Evolutionary conservation across 495 filamentous ascomycete species (phyloP).

Genomic region (Bathelium albidoporum): DNA sequence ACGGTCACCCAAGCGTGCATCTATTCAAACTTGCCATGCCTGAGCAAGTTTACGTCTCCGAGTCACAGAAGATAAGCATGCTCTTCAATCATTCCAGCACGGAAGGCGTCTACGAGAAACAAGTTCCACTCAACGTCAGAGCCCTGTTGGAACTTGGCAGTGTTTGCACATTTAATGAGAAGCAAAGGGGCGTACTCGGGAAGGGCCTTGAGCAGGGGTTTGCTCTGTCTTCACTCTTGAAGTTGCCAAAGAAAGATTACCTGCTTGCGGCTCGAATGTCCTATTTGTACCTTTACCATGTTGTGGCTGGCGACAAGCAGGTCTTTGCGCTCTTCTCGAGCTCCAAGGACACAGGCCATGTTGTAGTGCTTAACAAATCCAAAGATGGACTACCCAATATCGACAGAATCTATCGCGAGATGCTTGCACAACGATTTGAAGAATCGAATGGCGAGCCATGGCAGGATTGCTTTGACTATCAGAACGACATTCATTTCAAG

Average conservation of each 20-base stretch:
- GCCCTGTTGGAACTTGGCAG: constrained; percentile 84
- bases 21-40: constrained; percentile 86
- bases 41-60: constrained; percentile 75
- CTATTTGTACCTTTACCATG: constrained; percentile 86
- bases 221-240: constrained; percentile 65
- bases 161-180: constrained; percentile 90
- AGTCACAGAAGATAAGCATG: constrained; percentile 66
- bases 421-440: constrained; percentile 51
- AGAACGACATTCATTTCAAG: constrained; percentile 77
- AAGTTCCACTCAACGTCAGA: constrained; percentile 71
- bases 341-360: constrained; percentile 62
- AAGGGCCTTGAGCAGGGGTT: constrained; percentile 91
- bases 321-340: constrained; percentile 92
- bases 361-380: constrained; percentile 71
- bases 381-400: constrained; percentile 79
- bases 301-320: constrained; percentile 79
- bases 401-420: constrained; percentile 79
- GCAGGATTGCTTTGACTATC: constrained; percentile 75
- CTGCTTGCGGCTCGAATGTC: constrained; percentile 54
- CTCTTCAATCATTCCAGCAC: constrained; percentile 89
- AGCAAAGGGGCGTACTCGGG: constrained; percentile 79
- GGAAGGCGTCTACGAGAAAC: constrained; percentile 92
- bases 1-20: constrained; percentile 87
- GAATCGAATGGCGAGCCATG: constrained; percentile 57
- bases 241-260: constrained; percentile 59